phyloP scores from a whole-genome alignment of 768 basidiomycete species.

The Chlorophyllum brunneum region DNA sequence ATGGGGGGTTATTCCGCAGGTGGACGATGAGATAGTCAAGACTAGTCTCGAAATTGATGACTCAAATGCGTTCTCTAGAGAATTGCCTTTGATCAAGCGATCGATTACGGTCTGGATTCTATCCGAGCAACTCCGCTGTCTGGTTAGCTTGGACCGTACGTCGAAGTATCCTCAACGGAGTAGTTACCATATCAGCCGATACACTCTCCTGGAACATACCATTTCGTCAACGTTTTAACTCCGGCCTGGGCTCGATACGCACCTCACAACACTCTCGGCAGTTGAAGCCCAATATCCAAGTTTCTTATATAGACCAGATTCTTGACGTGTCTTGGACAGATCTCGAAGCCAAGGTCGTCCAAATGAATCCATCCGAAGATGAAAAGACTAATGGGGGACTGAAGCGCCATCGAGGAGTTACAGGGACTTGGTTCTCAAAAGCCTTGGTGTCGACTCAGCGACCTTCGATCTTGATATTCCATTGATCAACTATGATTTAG shows the following conservation, averaged over 20 bases:
- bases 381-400: not conserved
- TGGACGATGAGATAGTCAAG: constrained; percentile 15
- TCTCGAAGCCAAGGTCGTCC: not conserved
- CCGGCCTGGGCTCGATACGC: constrained; percentile 39
- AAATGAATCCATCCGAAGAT: not conserved
- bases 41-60: constrained; percentile 24
- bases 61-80: constrained; percentile 27
- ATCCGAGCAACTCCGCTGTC: constrained; percentile 35
- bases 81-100: constrained; percentile 37
- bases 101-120: constrained; percentile 41
- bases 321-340: not conserved
- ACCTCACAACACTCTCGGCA: constrained; percentile 22
- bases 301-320: not conserved
- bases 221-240: constrained; percentile 35
- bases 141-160: constrained; percentile 24
- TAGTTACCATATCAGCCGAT: constrained; percentile 7
- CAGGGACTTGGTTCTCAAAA: not conserved
- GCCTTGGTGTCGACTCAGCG: constrained; percentile 26
- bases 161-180: constrained; percentile 32
- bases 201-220: constrained; percentile 35
- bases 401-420: not conserved
- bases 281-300: not conserved
- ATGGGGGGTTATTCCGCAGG: constrained; percentile 18
- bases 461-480: constrained; percentile 35
- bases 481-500: constrained; percentile 39